Evolutionary conservation across 2,329 filamentous ascomycete species (phyloP).

Genomic region (Exserohilum rostratum): DNA sequence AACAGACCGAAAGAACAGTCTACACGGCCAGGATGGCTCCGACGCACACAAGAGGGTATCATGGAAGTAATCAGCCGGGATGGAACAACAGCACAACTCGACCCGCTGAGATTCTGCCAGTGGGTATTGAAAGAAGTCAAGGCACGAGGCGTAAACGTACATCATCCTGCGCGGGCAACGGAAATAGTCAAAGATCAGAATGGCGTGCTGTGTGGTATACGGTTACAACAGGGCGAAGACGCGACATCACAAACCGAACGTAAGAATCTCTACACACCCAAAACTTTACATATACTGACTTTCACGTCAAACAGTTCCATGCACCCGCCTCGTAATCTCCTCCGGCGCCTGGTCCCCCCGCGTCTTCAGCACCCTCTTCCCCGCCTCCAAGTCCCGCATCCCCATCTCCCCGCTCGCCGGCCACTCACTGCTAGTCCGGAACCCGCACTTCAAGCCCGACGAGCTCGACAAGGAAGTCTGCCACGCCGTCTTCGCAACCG

Average conservation of each 20-base stretch:
- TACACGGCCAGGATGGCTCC: conserved; percentile 64
- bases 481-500: conserved; percentile 72
- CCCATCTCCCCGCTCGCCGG: conserved; percentile 70
- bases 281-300: conserved; percentile 16
- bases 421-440: conserved; percentile 71
- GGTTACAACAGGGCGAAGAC: conserved; percentile 24
- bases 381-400: conserved; percentile 57
- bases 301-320: conserved; percentile 56
- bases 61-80: conserved; percentile 68
- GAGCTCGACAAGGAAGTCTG: conserved; percentile 57
- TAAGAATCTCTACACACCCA: not conserved
- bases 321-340: conserved; percentile 68
- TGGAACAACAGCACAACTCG: conserved; percentile 69
- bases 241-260: conserved; percentile 9
- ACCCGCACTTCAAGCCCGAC: conserved; percentile 58
- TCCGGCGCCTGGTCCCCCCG: conserved; percentile 73
- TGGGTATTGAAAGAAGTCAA: conserved; percentile 67
- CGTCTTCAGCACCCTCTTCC: conserved; percentile 71
- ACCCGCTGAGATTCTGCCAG: conserved; percentile 69
- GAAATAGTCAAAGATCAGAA: conserved; percentile 59
- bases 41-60: conserved; percentile 58
- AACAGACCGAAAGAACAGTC: conserved; percentile 34
- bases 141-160: conserved; percentile 67
- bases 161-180: conserved; percentile 66
- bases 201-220: conserved; percentile 60